These are phyloP conservation scores for Hygrophoropsis aurantiaca DNA, from an alignment of 768 basidiomycete species.

Conservation along the genomic window DNA sequence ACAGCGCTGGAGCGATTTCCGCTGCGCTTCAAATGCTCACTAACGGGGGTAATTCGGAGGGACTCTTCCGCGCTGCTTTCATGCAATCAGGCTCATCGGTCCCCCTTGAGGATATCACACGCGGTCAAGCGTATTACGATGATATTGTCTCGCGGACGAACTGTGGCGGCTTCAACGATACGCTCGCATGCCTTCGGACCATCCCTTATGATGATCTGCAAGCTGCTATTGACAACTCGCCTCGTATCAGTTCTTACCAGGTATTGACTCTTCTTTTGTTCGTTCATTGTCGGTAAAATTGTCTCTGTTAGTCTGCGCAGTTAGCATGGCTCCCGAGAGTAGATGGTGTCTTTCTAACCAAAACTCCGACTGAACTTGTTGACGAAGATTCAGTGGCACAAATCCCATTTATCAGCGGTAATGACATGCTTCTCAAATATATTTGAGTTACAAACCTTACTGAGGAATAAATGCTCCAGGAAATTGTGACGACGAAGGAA, in stretches of 20 bases:
- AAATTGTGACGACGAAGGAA: constrained; percentile 62
- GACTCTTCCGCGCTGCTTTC: constrained; percentile 48
- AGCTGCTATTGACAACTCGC: constrained; percentile 39
- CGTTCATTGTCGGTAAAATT: not conserved
- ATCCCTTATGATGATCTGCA: constrained; percentile 37
- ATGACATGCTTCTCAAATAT: constrained; percentile 10
- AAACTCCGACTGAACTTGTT: constrained; percentile 42
- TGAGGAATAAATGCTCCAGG: constrained; percentile 28
- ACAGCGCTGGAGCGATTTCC: constrained; percentile 58
- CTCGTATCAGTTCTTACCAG: constrained; percentile 40
- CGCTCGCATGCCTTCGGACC: constrained; percentile 39
- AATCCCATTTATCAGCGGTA: constrained; percentile 49
- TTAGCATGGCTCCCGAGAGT: constrained; percentile 49
- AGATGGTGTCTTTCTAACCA: constrained; percentile 51
- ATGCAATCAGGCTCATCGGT: constrained; percentile 52
- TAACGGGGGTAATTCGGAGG: constrained; percentile 44
- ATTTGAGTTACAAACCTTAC: constrained; percentile 1
- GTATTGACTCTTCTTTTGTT: constrained; percentile 18
- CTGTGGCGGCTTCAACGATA: constrained; percentile 39
- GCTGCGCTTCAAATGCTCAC: constrained; percentile 50
- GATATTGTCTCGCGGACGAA: constrained; percentile 39
- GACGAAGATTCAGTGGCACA: constrained; percentile 44
- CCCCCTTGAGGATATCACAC: constrained; percentile 41
- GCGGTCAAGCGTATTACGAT: constrained; percentile 48
- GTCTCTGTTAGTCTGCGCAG: constrained; percentile 39